Evolutionary conservation across 306 rosid species (phyloP).

Genomic region (Crataegus laevigata): DNA sequence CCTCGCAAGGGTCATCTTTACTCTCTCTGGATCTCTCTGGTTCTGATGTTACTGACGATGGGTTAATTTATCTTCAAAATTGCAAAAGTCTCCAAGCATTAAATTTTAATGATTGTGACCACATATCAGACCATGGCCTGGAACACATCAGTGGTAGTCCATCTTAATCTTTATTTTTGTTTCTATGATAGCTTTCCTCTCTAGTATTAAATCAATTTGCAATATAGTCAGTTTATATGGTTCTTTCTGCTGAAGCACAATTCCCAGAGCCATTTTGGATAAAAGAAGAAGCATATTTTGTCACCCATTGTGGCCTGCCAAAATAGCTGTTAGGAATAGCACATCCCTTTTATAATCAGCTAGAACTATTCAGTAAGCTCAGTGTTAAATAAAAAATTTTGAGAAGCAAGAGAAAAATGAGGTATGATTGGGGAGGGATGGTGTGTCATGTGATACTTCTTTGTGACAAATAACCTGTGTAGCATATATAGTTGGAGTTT

Average conservation of each 20-base stretch:
- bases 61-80: slow-evolving; percentile 59
- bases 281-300: neutral
- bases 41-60: slow-evolving; percentile 75
- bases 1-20: slow-evolving; percentile 84
- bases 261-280: neutral
- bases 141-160: slow-evolving; percentile 54
- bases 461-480: neutral
- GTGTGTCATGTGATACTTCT: neutral
- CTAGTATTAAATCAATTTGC: neutral
- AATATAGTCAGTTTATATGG: neutral
- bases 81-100: slow-evolving; percentile 64
- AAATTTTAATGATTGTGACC: slow-evolving; percentile 71
- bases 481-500: neutral
- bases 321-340: neutral
- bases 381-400: neutral
- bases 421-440: neutral
- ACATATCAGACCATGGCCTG: slow-evolving; percentile 74
- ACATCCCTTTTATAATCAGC: neutral
- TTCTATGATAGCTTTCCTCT: slow-evolving; percentile 1
- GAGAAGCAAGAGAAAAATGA: neutral
- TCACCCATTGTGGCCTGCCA: neutral
- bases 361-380: neutral
- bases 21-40: slow-evolving; percentile 81
- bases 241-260: neutral
- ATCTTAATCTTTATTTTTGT: neutral